Base-by-base conservation (phyloP, 441 rosid species). In the Euphorbia celastroides region DNA sequence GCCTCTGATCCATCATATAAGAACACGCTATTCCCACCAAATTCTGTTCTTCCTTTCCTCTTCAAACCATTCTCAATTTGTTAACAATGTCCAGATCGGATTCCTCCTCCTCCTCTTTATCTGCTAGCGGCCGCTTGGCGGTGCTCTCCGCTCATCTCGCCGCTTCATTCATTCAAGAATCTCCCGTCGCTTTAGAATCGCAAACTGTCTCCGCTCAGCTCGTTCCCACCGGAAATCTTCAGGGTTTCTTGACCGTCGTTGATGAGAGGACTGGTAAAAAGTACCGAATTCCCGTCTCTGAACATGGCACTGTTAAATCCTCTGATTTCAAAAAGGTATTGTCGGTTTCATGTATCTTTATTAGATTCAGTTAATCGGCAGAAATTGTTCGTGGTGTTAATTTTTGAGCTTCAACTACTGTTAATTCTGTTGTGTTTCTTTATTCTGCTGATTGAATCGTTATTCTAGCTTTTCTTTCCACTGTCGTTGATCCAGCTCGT, bases 211-310 rank as follows among this genome's bases (percentile, higher is more conserved):
- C 84, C 19, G 82, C 92, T 51, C 82, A 74, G 57, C 80, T 78
- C 34, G 38, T 76, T 52, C 85, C 87, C 5, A 82, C 86, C 11
- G 81, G 79, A 5, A 81, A 84, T 41, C 85, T 88, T 32, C 81
- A 72, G 36, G 94, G 96, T 26, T 58, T 71, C 4, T 76, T 94
- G 74, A 79, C 83, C 59, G 71, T 94, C 70, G 71, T 89, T 25
- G 97, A 94, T 70, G 97, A 94, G 30, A 79, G 94, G 51, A 87
- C 94, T 7, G 93, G 91, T 0, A 83, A 86, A 72, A 86, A 70
- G 57, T 85, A 92, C 74, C 85, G 77, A 70, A 60, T 92, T 34
- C 81, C 75, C 20, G 85, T 89, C n/a, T 78, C 97, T 30, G 69
- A 76, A 19, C 69, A 88, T 42, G 98, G 93, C 70, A 82, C 97